Percentiles rank a stretch among this genome's conserved stretches.
These are phyloP conservation scores for Cryptosporidium canis DNA, from an alignment of 169 alveolate species.

Conservation along the genomic window DNA sequence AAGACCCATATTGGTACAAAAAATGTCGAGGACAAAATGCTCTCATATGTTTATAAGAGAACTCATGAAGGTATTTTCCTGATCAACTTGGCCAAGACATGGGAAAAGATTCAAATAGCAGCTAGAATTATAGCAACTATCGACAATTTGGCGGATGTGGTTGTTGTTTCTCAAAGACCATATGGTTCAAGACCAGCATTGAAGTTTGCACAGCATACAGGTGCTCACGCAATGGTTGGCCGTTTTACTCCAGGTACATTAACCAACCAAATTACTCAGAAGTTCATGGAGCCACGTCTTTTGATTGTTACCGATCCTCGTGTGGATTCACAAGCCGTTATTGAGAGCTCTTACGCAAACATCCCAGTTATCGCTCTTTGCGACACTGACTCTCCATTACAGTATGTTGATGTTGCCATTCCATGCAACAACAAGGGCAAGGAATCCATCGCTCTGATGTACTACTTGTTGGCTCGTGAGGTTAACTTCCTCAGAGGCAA, in stretches of 20 bases:
- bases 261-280: constrained; percentile 97
- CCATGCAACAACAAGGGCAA: constrained; percentile 98
- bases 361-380: constrained; percentile 98
- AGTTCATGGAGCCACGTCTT: constrained; percentile 97
- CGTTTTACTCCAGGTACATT: constrained; percentile 99
- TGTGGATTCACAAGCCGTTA: constrained; percentile 95
- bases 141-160: constrained; percentile 96
- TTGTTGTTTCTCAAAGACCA: constrained; percentile 96
- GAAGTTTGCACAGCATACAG: constrained; percentile 96
- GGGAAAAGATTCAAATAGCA: constrained; percentile 98
- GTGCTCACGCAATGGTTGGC: constrained; percentile 96
- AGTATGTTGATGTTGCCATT: constrained; percentile 97
- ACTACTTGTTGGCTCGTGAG: constrained; percentile 98
- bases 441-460: constrained; percentile 96
- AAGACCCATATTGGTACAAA: constrained; percentile 97
- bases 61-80: constrained; percentile 96
- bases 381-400: constrained; percentile 97
- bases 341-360: constrained; percentile 96
- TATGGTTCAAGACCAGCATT: constrained; percentile 98
- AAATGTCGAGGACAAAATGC: constrained; percentile 96
- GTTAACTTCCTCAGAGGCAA: constrained; percentile 95
- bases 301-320: constrained; percentile 99
- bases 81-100: constrained; percentile 96
- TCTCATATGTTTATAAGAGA: constrained; percentile 94
- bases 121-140: constrained; percentile 99